These are phyloP conservation scores for Fagopyrum tataricum DNA, from an alignment of 148 eudicot species.

Conservation along the genomic window DNA sequence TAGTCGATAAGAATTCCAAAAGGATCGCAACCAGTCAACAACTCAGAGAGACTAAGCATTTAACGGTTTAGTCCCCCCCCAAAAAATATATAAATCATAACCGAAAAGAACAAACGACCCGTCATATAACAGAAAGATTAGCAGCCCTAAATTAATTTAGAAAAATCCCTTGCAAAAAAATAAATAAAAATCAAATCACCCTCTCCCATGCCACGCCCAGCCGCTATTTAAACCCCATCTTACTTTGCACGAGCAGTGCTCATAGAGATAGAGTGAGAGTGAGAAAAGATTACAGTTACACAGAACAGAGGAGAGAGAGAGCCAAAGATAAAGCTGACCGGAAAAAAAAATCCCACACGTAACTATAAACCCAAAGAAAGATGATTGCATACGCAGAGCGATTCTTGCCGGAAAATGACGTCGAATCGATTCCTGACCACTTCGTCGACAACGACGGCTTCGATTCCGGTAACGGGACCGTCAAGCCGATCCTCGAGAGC, in stretches of 20 bases:
- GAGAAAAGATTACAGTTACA: not conserved
- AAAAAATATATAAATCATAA: not conserved
- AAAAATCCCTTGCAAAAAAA: not conserved
- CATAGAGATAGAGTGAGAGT: constrained; percentile 1
- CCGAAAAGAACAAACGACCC: constrained; percentile 1
- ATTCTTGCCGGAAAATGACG: constrained; percentile 33
- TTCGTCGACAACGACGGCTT: constrained; percentile 27
- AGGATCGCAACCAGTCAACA: constrained; percentile 7
- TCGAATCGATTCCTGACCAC: constrained; percentile 24
- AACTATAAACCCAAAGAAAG: not conserved
- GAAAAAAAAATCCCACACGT: not conserved
- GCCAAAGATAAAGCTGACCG: not conserved
- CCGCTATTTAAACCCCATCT: constrained; percentile 15
- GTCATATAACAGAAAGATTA: constrained; percentile 1
- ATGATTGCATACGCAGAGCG: constrained; percentile 46
- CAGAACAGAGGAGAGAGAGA: not conserved
- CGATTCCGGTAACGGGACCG: constrained; percentile 13
- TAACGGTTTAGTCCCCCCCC: not conserved
- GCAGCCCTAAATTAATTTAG: not conserved
- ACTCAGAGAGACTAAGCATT: not conserved
- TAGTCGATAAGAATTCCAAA: too few relatives aligned
- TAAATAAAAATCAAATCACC: not conserved
- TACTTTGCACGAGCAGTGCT: not conserved
- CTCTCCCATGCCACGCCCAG: constrained; percentile 5
- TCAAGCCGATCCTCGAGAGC: not conserved